Evolutionary conservation across 2,329 filamentous ascomycete species (phyloP), one percentile per base, ranked within the genome.

Genomic region (Fusarium citri): DNA sequence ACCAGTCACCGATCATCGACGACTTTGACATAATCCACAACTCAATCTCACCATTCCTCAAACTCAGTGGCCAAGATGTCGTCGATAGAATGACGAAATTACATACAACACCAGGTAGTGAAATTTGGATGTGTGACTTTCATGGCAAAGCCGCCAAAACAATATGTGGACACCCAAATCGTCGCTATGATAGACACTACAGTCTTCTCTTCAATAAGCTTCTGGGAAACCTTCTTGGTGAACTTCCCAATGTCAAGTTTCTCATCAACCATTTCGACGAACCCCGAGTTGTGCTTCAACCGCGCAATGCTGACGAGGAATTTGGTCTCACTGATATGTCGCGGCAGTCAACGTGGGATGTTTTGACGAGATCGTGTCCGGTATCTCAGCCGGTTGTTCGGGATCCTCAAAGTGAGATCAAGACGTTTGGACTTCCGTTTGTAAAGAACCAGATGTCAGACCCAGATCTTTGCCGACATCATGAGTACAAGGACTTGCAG

Each of bases 201-300:
- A 63, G 62, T 2, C 43, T 64, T 2, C 56, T 78, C 1, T 80
- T 83, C 16, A 74, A 80, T 20, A 75, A 31, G 3, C 51, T 81
- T 5, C 40, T 81, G 7, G 69, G 66, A 6, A 72, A 69, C 6
- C 48, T 79, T 0, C 56, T 50, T 0, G 74, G 69, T 0, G 45
- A 61, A 4, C 48, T 84, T 7, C 81, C 82, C 0, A 74, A 84
- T 26, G 57, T 84, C 14, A 76, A 74, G 11, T 81, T 86, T 25
- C 76, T 85, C 0, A 74, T 85, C 16, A 87, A 86, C 47, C 79
- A 82, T 41, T 74, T 86, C 6, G 84, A 87, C 53, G 84, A 87
- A 64, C 83, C 85, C 2, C 74, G 79, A 6, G 79, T 84, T 5
- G 12, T 86, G 20, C 43, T 80, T 11, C 77, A 77, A 1, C 64